Percentiles rank a stretch among this genome's conserved stretches.
Conservation (phyloP, 2,329 filamentous ascomycete genomes). For the Sporothrix dimorphospora region DNA sequence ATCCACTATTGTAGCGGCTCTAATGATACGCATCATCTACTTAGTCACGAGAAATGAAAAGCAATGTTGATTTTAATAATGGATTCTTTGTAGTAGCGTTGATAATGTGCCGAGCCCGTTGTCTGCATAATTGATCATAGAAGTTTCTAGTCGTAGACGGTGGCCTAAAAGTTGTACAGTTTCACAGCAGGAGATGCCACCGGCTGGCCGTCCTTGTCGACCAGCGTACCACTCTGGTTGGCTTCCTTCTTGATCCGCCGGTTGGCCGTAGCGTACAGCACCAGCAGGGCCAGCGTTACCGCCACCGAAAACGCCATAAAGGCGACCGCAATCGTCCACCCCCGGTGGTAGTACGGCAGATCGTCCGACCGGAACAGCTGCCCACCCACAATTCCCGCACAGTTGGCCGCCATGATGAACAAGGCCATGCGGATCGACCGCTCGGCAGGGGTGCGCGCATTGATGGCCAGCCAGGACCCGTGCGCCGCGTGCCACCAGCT, state of each 20-base stretch:
- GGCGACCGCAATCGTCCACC: slow-evolving; percentile 39
- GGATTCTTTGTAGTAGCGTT: too few relatives aligned
- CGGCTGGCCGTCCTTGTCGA: slow-evolving; percentile 15
- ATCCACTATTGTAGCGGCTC: slow-evolving; percentile 10
- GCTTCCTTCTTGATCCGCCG: neutral
- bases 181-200: neutral
- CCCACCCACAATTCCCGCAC: slow-evolving; percentile 62
- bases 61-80: too few relatives aligned
- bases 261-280: slow-evolving; percentile 16
- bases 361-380: slow-evolving; percentile 62
- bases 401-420: slow-evolving; percentile 65
- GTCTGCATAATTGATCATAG: too few relatives aligned
- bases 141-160: neutral
- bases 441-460: slow-evolving; percentile 13
- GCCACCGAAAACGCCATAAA: slow-evolving; percentile 27
- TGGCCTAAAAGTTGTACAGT: slow-evolving; percentile 21
- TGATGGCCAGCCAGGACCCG: slow-evolving; percentile 34
- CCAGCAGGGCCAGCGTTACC: slow-evolving; percentile 7
- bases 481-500: slow-evolving; percentile 36
- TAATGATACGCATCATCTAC: too few relatives aligned
- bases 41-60: neutral
- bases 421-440: slow-evolving; percentile 36
- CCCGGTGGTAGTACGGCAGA: slow-evolving; percentile 54
- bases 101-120: too few relatives aligned
- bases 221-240: neutral